Base-by-base conservation (phyloP, 371 early-diverging fungal genomes). In the Polyrhizophydium stewartii region DNA sequence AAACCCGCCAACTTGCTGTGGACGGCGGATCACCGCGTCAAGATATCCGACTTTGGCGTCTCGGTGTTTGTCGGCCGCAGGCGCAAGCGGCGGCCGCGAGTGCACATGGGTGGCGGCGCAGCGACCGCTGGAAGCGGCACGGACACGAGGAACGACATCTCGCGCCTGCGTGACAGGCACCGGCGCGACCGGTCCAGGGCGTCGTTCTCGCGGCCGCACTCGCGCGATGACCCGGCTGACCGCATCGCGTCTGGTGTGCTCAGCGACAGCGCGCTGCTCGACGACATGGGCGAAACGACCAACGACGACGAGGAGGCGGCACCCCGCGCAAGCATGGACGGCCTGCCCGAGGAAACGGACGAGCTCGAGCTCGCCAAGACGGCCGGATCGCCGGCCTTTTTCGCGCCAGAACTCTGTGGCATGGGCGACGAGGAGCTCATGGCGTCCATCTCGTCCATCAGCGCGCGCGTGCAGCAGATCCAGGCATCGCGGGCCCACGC, bases 41-140 rank as follows among this genome's bases (percentile, higher is more conserved):
- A 97, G 70, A 93, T 97, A 16, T 89, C 91, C 5, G 97, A 97
- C 64, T 96, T 97, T 85, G 96, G 97, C 47, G 96, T 97, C 25
- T 92, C 92, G 17, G 78, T 75, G 6, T 71, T 77, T 50, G 64
- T 77, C 10, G 72, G 66, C 31, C 62, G 38, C 49, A 41, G 31
- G 22, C 61, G 50, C 28, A 43, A 30, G 49, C 35, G 35, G 35
- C 35, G 35, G 35, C 35, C 35, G 7, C 3, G 13, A 35, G 35
- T 3, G 3, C 35, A 35, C 7, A 3, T 3, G 35, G 13, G 13
- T 35, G 35, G 35, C 35, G 35, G 35, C 35, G 13, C 7, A 3
- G 35, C 7, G 7, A 35, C 3, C 35, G 35, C 7, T 13, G 47
- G 38, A 17, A 21, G 53, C 55, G 31, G 37, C 27, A 30, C 58